Evolutionary conservation across 2,329 filamentous ascomycete species (phyloP), one percentile per base, ranked within the genome.

Genomic region (Davidsoniella australis): DNA sequence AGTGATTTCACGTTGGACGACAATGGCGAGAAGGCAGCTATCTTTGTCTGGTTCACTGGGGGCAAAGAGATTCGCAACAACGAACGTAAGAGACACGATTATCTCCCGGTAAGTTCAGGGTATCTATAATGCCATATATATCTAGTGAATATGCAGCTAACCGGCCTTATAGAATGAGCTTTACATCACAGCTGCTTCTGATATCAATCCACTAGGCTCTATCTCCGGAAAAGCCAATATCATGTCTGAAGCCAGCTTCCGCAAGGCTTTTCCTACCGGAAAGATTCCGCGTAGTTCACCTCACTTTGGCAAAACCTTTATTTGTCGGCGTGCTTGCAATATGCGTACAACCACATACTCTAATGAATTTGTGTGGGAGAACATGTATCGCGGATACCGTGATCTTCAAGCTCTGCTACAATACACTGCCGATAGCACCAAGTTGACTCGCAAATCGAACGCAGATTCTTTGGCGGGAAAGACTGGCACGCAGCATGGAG

Each of bases 21-120:
- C 17, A 79, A 82, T 10, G 80, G 78, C 3, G 75, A 82, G 41
- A 95, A 86, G 69, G 78, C 80, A 23, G 89, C 84, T 49, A 83
- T 82, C 54, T 91, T 98, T 60, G 81, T 95, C 73, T 98, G 91
- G 91, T 95, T 98, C 61, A 87, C 85, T 0, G 86, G 85, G 0
- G 84, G 94, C 58, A 84, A 82, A 58, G 89, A 96, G 64, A 85
- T 95, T 53, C 76, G 81, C 24, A 91, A 85, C 58, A 82, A 80
- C 60, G 75, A 78, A 51, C 89, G 85, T 65, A 94, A 91, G 66
- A 72, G 86, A 58, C 73, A 69, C 10, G 91, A 98, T 64, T 85
- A 77, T 52, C 63, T 93, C 47, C 76, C 76, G 59, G 78, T 83
- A 67, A 51, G 66, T 57, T 20, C 10, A 17, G 6, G n/a, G 16